Evolutionary conservation across 768 basidiomycete genomes (phyloP), one percentile per base, ranked within the genome.

Genomic region (Porphyrellus cyaneotinctus): DNA sequence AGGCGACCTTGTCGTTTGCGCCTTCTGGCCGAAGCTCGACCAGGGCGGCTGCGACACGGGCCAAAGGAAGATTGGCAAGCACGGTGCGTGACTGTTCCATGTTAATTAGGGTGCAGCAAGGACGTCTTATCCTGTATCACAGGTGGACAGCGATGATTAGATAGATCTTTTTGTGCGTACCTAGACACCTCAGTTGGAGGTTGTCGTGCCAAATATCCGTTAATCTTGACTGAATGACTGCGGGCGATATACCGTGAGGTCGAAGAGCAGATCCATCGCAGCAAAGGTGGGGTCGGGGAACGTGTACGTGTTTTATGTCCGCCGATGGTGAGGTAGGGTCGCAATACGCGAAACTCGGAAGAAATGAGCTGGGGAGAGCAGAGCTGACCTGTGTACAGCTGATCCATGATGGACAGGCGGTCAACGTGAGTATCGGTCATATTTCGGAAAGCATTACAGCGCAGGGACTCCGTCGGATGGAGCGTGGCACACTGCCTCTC

Each of bases 1-100:
- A 77, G 65, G 53, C 76, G 2, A 85, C 82, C 38, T 66, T 90
- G 49, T 79, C 70, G 32, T 90, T 90, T 56, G 79, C 83, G 0
- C 83, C 87, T 11, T 74, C 77, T 28, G 78, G 79, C 8, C 72
- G 84, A 9, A 67, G 60, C 31, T 78, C 83, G 15, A 81, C 83
- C 1, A 70, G 88, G 47, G 78, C 85, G 0, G 88, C 89, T 14
- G 88, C 89, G 8, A 75, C 82, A 17, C 83, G 75, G 60, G 85
- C 89, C 11, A 80, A 75, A 60, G 78, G 79, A 38, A 88, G 72
- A 69, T 79, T 87, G 69, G 78, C 81, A 4, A 71, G 61, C 33
- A 64, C 66, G 49, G 77, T 79, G 45, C 53, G 75, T 69, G 47
- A 43, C 26, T 13, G 15, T 26, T 22, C 13, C 13, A 8, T 13